phyloP scores from a whole-genome alignment of 208 protist genomes.

The Acanthamoeba healyi region DNA sequence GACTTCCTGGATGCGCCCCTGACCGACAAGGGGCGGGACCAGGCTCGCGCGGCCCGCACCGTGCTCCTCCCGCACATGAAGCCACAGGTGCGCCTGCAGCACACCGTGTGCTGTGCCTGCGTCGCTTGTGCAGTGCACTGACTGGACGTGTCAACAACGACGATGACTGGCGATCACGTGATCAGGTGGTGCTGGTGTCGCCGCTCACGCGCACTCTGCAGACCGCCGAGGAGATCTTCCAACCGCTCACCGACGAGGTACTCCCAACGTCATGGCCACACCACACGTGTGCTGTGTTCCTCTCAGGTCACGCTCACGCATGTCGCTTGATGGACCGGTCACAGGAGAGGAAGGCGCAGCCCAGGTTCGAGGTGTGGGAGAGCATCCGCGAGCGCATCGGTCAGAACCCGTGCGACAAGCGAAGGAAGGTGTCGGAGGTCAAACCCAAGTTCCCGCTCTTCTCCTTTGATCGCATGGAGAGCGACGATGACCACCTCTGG shows the following conservation, averaged over 20 bases:
- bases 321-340: no score
- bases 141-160: no score
- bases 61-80: slow-evolving; percentile 7
- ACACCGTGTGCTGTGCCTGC: no score
- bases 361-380: slow-evolving; percentile 38
- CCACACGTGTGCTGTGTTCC: neutral
- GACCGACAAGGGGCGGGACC: neutral
- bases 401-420: slow-evolving; percentile 54
- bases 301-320: neutral
- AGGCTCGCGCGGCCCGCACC: neutral
- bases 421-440: neutral
- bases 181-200: slow-evolving; percentile 50
- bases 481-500: slow-evolving; percentile 16
- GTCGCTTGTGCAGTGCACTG: no score
- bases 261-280: no score
- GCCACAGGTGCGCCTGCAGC: slow-evolving; percentile 3
- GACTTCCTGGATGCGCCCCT: slow-evolving; percentile 39
- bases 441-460: slow-evolving; percentile 14
- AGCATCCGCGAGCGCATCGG: neutral
- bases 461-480: slow-evolving; percentile 32
- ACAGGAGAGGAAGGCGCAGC: neutral
- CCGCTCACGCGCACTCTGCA: slow-evolving; percentile 41
- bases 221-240: slow-evolving; percentile 15
- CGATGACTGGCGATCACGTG: no score
- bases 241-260: neutral